Evolutionary conservation across 768 basidiomycete species (phyloP), one percentile per base, ranked within the genome.

Genomic region (Russula dissimulans): DNA sequence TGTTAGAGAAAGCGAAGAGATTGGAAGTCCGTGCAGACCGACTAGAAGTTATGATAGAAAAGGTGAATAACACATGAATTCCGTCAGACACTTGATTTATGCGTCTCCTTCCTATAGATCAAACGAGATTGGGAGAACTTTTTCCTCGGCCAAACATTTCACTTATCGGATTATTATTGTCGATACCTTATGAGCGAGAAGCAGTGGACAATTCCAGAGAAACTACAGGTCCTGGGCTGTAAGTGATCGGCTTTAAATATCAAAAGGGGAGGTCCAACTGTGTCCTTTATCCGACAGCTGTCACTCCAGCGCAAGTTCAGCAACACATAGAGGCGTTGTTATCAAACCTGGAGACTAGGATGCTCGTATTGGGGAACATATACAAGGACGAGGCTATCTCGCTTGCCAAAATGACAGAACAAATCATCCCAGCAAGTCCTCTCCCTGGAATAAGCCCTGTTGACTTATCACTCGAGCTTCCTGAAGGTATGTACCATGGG

Each of bases 51-150:
- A 83, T 94, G 70, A 89, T 87, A 68, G 91, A 97, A 71, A 83
- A 91, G 75, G 91, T 93, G 51, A 44, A 77, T 64, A 15, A 31
- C 29, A 31, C 22, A 53, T 11, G 44, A 29, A 12, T 48, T 49
- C 36, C 45, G 32, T 39, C 36, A 42, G 47, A 45, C 42, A 36
- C 8, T n/a, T 18, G 12, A 36, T 57, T 10, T 45, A 17, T 44
- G 11, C 4, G 22, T 4, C 8, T 53, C 38, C 29, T 8, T 52
- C 34, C 39, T 32, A 15, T 22, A 95, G 91, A 76, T 85, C 43
- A 81, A 83, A 72, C 80, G 85, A 61, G 82, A 86, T 56, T 91
- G 86, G 81, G 80, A 86, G 63, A 99, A 97, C 72, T 91, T 93
- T 72, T 85, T 84, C 73, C 79, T 97, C 58, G 84, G 83, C 7